Conservation (phyloP, 768 basidiomycete genomes). For the Aureoboletus auriporus region DNA sequence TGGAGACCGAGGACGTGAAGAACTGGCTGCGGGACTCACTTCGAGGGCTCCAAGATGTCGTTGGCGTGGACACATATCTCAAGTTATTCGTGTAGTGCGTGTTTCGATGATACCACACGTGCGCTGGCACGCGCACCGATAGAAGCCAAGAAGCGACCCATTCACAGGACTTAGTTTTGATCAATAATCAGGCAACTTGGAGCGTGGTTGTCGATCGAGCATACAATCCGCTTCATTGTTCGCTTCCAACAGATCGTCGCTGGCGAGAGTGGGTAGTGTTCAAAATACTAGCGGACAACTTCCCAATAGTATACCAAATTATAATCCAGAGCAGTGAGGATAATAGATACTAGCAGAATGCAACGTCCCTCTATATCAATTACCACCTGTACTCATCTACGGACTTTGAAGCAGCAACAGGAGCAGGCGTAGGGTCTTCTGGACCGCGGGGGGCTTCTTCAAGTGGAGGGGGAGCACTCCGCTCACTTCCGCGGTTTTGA, state of each 20-base stretch:
- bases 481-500: slow-evolving; percentile 57
- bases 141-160: too few species aligned
- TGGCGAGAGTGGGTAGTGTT: background rate
- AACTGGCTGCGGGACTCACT: slow-evolving; percentile 63
- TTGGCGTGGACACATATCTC: slow-evolving; percentile 64
- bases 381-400: slow-evolving; percentile 28
- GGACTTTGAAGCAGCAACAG: slow-evolving; percentile 43
- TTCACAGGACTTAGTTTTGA: too few species aligned
- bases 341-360: slow-evolving; percentile 20
- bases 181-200: too few species aligned
- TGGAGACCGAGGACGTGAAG: slow-evolving; percentile 72
- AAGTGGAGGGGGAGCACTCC: slow-evolving; percentile 62
- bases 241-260: too few species aligned
- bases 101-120: too few species aligned
- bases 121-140: too few species aligned
- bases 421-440: slow-evolving; percentile 42
- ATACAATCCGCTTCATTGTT: too few species aligned
- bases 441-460: slow-evolving; percentile 43
- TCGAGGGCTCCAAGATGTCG: slow-evolving; percentile 41
- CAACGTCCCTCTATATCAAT: slow-evolving; percentile 5
- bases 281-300: background rate
- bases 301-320: slow-evolving; percentile 41
- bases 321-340: slow-evolving; percentile 38
- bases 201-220: too few species aligned
- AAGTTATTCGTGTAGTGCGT: slow-evolving; percentile 49